A percentile compares a stretch with the other conserved stretches of the same genome.
phyloP scores from a whole-genome alignment of 805 yeast genomes.

The Metschnikowia shivogae region DNA sequence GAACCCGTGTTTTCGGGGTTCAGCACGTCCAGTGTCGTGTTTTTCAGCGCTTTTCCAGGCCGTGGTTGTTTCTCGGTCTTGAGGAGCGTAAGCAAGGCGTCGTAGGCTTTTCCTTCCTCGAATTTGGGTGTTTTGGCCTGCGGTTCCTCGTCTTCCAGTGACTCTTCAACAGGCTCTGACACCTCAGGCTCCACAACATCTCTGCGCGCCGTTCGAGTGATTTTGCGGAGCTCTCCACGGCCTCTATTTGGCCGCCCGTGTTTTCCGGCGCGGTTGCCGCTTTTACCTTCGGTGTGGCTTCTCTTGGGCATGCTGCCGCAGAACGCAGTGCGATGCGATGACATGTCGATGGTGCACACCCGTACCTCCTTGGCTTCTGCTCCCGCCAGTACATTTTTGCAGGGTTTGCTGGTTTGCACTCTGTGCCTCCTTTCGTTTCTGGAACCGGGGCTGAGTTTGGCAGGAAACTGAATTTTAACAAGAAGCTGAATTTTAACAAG shows the following conservation, averaged over 20 bases:
- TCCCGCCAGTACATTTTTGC: no score
- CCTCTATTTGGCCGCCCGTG: constrained; percentile 41
- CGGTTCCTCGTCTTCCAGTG: constrained; percentile 11
- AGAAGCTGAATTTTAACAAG: no score
- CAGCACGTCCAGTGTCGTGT: constrained; percentile 6
- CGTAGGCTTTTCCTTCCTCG: constrained; percentile 48
- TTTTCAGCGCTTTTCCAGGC: constrained; percentile 11
- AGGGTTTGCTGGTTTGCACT: no score
- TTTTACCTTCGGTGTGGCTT: not conserved
- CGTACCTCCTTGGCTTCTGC: not conserved
- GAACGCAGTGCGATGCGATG: constrained; percentile 7
- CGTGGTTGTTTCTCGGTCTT: constrained; percentile 38
- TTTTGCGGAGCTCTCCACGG: constrained; percentile 55
- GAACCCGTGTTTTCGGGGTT: constrained; percentile 7
- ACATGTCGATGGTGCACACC: not conserved
- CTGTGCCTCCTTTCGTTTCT: no score
- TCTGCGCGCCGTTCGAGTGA: constrained; percentile 53
- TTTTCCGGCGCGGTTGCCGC: not conserved
- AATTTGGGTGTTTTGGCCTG: constrained; percentile 18
- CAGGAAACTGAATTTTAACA: no score
- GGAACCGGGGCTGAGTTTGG: no score
- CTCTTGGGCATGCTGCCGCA: not conserved
- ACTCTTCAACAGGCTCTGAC: constrained; percentile 14
- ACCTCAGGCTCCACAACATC: constrained; percentile 12
- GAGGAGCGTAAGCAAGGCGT: constrained; percentile 62